Evolutionary conservation across 768 basidiomycete species (phyloP).

Genomic region (Trametes sanguinea): DNA sequence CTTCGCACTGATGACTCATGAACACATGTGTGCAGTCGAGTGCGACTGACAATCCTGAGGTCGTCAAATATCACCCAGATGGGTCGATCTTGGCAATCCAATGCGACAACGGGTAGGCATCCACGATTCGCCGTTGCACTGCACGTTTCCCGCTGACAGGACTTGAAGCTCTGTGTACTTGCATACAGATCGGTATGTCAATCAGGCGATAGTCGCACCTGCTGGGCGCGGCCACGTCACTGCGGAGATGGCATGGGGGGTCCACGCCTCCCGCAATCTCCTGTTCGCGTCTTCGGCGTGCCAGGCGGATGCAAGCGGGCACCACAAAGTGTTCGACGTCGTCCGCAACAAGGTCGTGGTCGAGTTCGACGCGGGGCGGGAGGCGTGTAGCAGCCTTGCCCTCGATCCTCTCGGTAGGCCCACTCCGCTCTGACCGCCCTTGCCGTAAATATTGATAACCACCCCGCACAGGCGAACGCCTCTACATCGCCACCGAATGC

Average conservation of each 20-base stretch:
- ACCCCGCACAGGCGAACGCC: conserved; percentile 2
- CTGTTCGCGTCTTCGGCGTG: conserved; percentile 19
- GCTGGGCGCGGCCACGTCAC: conserved; percentile 6
- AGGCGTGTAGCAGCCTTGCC: conserved; percentile 15
- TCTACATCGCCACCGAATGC: conserved; percentile 18
- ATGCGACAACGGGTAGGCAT: conserved; percentile 18
- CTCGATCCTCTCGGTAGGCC: conserved; percentile 12
- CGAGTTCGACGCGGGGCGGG: conserved; percentile 15
- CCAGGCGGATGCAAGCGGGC: not conserved
- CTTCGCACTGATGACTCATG: not conserved
- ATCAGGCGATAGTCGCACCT: not conserved
- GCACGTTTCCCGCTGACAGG: not conserved
- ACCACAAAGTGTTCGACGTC: conserved; percentile 21
- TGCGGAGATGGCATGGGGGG: conserved; percentile 22
- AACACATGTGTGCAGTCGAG: not conserved
- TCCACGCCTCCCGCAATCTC: not conserved
- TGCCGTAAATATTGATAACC: not conserved
- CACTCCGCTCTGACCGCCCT: not conserved
- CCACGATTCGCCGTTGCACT: not conserved
- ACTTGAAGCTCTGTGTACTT: conserved; percentile 5
- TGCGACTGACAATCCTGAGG: conserved; percentile 16
- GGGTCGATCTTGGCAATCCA: conserved; percentile 8
- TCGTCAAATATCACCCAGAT: conserved; percentile 13
- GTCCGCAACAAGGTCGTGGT: not conserved
- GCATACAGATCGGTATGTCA: not conserved